phyloP scores from a whole-genome alignment of 1,284 basidiomycete species.

The Trametes pubescens region DNA sequence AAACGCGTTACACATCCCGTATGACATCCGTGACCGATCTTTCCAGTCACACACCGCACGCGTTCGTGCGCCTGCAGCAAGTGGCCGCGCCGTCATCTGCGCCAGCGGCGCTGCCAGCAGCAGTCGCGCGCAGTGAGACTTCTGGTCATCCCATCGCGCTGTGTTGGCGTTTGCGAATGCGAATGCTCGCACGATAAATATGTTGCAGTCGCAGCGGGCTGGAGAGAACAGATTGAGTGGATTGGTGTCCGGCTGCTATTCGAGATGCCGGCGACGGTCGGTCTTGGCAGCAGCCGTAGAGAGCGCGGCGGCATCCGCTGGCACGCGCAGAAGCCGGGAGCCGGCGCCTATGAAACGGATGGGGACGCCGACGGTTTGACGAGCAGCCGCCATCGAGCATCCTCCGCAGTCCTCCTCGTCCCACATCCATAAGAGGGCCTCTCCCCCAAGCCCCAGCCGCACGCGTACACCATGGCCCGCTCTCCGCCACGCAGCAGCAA shows the following conservation, averaged over 20 bases:
- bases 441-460: background rate
- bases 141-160: background rate
- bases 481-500: constrained; percentile 10
- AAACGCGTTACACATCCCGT: constrained; percentile 5
- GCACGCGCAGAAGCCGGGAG: background rate
- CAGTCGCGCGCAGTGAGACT: background rate
- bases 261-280: background rate
- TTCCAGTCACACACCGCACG: background rate
- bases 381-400: background rate
- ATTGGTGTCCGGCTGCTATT: background rate
- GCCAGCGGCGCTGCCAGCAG: background rate
- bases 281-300: background rate
- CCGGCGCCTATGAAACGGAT: background rate
- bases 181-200: background rate
- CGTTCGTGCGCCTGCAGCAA: background rate
- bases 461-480: background rate
- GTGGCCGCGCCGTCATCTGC: background rate
- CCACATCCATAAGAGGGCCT: background rate
- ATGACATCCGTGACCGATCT: constrained; percentile 1
- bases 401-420: constrained; percentile 5
- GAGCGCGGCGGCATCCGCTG: background rate
- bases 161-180: background rate
- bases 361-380: background rate
- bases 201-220: no score
- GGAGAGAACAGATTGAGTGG: no score